phyloP scores from a whole-genome alignment of 2,329 filamentous ascomycete species.

The Fragosphaeria purpurea region DNA sequence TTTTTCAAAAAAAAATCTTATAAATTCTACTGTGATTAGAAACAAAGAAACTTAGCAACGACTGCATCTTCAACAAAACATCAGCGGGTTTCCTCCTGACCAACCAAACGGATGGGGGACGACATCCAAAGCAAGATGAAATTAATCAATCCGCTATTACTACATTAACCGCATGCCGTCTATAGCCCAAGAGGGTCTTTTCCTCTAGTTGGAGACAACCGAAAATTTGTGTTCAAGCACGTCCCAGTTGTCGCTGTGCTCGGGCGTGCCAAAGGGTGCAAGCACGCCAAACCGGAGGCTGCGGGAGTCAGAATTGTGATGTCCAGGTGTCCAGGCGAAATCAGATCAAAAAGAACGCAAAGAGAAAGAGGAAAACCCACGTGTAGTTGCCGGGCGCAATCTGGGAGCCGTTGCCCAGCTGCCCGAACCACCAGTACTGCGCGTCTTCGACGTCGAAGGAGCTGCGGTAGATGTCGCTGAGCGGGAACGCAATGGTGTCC shows the following conservation, averaged over 20 bases:
- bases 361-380: neutral
- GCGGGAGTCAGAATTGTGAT: no score
- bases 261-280: constrained; percentile 1
- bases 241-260: constrained; percentile 4
- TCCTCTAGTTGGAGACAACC: neutral
- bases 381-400: constrained; percentile 23
- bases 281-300: constrained; percentile 3
- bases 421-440: constrained; percentile 12
- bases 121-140: no score
- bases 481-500: constrained; percentile 11
- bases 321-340: no score
- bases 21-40: no score
- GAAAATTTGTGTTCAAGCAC: constrained; percentile 1
- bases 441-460: constrained; percentile 10
- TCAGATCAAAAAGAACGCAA: no score
- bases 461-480: constrained; percentile 14
- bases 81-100: no score
- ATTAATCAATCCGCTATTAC: no score
- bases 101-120: no score
- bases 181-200: neutral
- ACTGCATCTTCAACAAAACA: no score
- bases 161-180: neutral
- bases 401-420: constrained; percentile 20
- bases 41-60: no score
- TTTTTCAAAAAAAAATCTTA: no score